Evolutionary conservation across 192 early-diverging fungal genomes (phyloP).

Genomic region (Coemansia sp.): DNA sequence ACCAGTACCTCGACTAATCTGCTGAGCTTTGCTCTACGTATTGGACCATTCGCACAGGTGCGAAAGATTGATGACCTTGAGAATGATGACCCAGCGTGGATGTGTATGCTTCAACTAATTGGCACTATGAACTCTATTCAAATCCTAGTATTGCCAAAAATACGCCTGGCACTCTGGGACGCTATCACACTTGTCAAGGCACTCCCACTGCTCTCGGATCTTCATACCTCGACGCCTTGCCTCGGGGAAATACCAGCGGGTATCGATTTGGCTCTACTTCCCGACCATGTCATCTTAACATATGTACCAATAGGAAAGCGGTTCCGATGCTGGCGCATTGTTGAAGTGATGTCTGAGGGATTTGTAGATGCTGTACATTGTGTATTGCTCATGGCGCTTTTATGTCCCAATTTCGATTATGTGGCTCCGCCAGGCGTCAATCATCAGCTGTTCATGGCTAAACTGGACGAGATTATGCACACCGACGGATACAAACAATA

Average conservation of each 20-base stretch:
- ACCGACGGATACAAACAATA: too few relatives aligned
- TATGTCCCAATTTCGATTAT: background rate
- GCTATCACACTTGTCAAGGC: background rate
- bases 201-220: background rate
- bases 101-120: background rate
- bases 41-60: background rate
- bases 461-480: too few relatives aligned
- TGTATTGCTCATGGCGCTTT: background rate
- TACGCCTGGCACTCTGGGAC: background rate
- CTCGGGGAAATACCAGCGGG: background rate
- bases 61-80: background rate
- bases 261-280: background rate
- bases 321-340: background rate
- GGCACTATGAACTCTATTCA: background rate
- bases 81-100: background rate
- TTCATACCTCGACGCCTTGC: background rate
- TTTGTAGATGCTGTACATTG: background rate
- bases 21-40: background rate
- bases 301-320: background rate
- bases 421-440: background rate
- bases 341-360: background rate
- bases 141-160: background rate
- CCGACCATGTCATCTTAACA: background rate
- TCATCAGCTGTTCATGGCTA: too few relatives aligned
- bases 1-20: background rate